Conservation (phyloP, 805 yeast genomes). For the Barnettozyma sucrosica region DNA sequence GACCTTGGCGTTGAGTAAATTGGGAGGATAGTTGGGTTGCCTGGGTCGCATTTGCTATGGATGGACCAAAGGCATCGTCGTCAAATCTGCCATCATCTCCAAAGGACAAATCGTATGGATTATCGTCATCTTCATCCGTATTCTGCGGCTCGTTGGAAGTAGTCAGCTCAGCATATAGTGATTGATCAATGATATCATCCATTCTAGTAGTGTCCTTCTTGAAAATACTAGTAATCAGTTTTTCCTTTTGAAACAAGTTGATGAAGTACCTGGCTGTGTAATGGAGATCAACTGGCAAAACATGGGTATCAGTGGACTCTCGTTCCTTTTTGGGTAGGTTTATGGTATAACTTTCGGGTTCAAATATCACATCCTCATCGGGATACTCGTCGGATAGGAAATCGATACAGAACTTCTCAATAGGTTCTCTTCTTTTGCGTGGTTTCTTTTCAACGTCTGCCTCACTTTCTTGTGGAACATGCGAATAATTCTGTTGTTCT, state of each 20-base stretch:
- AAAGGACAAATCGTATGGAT: constrained; percentile 18
- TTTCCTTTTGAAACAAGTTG: constrained; percentile 63
- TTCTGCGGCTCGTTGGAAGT: constrained; percentile 26
- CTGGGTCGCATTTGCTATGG: constrained; percentile 12
- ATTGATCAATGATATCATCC: constrained; percentile 48
- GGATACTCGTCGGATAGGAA: constrained; percentile 30
- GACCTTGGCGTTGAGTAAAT: constrained; percentile 26
- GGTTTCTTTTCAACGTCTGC: constrained; percentile 5
- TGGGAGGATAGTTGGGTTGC: constrained; percentile 19
- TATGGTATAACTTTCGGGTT: constrained; percentile 23
- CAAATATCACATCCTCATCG: constrained; percentile 38
- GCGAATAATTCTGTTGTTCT: neutral
- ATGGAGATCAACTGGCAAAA: constrained; percentile 68
- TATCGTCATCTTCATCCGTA: constrained; percentile 32
- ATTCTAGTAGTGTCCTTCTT: constrained; percentile 18
- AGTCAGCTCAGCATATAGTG: constrained; percentile 59
- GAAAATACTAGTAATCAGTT: constrained; percentile 34
- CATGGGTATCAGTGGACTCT: constrained; percentile 37
- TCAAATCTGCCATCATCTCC: constrained; percentile 28
- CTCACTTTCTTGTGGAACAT: neutral
- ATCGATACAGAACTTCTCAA: constrained; percentile 36
- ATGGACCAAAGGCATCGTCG: constrained; percentile 29
- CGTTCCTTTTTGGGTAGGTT: constrained; percentile 37
- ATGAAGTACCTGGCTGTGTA: constrained; percentile 67
- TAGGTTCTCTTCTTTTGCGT: constrained; percentile 20